Evolutionary conservation across 176 grass and related monocot species (phyloP).

Genomic region (Aechmea fasciata): DNA sequence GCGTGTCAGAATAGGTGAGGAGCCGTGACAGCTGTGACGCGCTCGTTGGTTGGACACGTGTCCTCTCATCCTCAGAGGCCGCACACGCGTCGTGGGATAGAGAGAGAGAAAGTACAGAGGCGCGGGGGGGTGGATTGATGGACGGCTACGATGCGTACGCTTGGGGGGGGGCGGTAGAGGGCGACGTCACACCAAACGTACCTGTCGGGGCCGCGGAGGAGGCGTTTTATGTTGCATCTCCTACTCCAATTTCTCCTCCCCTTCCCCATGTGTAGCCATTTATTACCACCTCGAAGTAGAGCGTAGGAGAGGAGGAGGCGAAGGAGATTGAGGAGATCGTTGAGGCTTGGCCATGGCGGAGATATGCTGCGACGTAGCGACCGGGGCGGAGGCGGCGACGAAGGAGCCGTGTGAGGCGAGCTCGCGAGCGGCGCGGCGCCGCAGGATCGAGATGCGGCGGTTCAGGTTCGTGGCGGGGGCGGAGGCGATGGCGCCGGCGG

Average conservation of each 20-base stretch:
- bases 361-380: constrained; percentile 33
- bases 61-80: neutral
- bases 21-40: neutral
- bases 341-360: constrained; percentile 29
- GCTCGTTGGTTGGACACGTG: neutral
- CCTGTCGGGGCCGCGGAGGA: neutral
- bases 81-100: neutral
- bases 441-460: constrained; percentile 50
- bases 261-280: neutral
- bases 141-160: neutral
- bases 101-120: neutral
- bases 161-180: neutral
- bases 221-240: neutral
- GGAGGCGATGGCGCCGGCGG: neutral
- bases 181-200: neutral
- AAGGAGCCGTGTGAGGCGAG: constrained; percentile 12
- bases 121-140: neutral
- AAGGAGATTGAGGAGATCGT: neutral
- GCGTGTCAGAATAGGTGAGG: neutral
- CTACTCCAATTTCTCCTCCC: neutral
- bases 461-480: constrained; percentile 26
- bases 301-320: neutral
- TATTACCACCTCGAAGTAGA: neutral
- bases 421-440: constrained; percentile 31
- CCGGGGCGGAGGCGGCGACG: constrained; percentile 16